Percentiles rank a stretch among this genome's conserved stretches.
phyloP scores from a whole-genome alignment of 192 early-diverging fungal species.

The Tieghemiomyces parasiticus region DNA sequence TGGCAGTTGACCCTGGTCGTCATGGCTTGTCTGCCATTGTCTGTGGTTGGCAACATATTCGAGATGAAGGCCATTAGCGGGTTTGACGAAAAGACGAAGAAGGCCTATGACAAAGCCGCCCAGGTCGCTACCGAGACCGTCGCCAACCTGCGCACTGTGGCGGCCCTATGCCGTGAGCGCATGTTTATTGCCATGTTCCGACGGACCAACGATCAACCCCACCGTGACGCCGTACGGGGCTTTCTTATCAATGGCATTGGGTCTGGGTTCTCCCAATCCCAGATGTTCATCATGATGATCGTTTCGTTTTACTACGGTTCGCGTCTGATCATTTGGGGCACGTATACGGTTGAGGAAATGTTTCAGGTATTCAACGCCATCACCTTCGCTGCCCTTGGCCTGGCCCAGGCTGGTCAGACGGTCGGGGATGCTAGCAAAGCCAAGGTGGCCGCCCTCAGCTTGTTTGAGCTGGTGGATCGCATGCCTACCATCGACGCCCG shows the following conservation, averaged over 20 bases:
- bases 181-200: slow-evolving; percentile 53
- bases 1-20: slow-evolving; percentile 79
- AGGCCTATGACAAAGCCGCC: slow-evolving; percentile 59
- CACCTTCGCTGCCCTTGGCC: slow-evolving; percentile 46
- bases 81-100: slow-evolving; percentile 46
- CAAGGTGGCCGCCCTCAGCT: slow-evolving; percentile 54
- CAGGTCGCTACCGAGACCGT: slow-evolving; percentile 79
- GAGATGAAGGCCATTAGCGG: slow-evolving; percentile 36
- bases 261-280: slow-evolving; percentile 52
- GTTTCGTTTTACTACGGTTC: slow-evolving; percentile 58
- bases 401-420: slow-evolving; percentile 51
- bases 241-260: slow-evolving; percentile 53
- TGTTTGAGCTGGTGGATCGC: slow-evolving; percentile 59
- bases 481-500: slow-evolving; percentile 49
- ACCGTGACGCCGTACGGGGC: slow-evolving; percentile 45
- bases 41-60: slow-evolving; percentile 29
- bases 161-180: slow-evolving; percentile 55
- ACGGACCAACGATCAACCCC: slow-evolving; percentile 46
- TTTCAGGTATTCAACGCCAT: slow-evolving; percentile 61
- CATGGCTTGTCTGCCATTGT: slow-evolving; percentile 41
- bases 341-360: slow-evolving; percentile 32
- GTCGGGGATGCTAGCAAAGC: slow-evolving; percentile 65
- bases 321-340: slow-evolving; percentile 35
- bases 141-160: slow-evolving; percentile 72
- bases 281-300: slow-evolving; percentile 59